Percentiles rank a stretch among this genome's conserved stretches.
Conservation (phyloP, 441 rosid species). For the Eutrema salsugineum region DNA sequence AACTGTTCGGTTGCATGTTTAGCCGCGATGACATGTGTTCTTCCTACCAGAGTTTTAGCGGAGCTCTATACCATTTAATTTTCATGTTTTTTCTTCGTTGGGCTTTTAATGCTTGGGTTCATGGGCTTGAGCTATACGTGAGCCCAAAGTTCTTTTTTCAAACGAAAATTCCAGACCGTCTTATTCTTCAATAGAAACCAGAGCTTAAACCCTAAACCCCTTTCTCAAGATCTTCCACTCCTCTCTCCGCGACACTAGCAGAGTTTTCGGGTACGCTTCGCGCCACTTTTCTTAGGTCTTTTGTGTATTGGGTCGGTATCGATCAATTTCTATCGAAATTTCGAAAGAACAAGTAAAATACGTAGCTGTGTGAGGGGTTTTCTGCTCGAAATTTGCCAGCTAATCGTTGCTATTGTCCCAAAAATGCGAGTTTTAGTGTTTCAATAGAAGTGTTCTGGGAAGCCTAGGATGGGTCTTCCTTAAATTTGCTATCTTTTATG, state of each 20-base stretch:
- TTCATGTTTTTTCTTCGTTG: neutral
- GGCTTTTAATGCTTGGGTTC: neutral
- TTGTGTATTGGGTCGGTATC: neutral
- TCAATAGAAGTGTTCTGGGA: neutral
- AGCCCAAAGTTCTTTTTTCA: constrained; percentile 6
- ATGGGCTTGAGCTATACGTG: constrained; percentile 11
- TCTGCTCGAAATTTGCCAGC: neutral
- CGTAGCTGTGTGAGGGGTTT: neutral
- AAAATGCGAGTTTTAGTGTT: neutral
- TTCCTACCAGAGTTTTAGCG: neutral
- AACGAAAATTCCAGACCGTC: neutral
- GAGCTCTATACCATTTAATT: neutral
- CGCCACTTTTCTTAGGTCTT: neutral
- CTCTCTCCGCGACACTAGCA: neutral
- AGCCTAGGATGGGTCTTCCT: neutral
- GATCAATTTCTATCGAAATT: neutral
- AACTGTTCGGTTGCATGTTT: constrained; percentile 34
- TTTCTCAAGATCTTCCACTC: constrained; percentile 1
- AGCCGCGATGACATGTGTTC: constrained; percentile 13
- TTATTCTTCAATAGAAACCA: neutral
- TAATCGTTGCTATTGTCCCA: neutral
- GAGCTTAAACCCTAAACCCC: constrained; percentile 29
- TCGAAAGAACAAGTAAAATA: neutral
- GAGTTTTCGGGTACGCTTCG: constrained; percentile 16
- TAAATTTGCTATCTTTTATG: neutral